Evolutionary conservation across 768 basidiomycete species (phyloP).

Genomic region (Nevesoporus exiguus): DNA sequence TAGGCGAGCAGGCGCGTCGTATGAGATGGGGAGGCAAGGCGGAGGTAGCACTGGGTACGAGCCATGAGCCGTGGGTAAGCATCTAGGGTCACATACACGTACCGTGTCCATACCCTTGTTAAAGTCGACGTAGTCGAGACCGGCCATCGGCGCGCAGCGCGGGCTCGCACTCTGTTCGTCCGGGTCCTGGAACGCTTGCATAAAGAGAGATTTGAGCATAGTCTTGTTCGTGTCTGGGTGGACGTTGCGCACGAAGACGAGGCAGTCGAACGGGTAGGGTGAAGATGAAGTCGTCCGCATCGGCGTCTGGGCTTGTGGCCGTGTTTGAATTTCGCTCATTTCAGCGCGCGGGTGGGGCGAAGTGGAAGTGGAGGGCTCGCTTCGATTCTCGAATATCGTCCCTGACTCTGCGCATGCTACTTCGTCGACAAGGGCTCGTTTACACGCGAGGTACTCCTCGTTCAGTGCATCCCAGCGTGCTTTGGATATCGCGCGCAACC

Average conservation of each 20-base stretch:
- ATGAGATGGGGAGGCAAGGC: slow-evolving; percentile 52
- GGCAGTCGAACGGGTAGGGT: slow-evolving; percentile 59
- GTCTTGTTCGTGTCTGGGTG: slow-evolving; percentile 81
- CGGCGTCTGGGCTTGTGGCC: background rate
- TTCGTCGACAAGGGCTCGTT: slow-evolving; percentile 49
- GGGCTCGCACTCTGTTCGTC: no score
- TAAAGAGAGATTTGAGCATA: slow-evolving; percentile 60
- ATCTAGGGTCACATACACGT: background rate
- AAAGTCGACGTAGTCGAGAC: slow-evolving; percentile 28
- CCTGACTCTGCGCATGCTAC: slow-evolving; percentile 26
- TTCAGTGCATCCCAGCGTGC: slow-evolving; percentile 59
- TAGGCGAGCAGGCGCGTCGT: slow-evolving; percentile 42
- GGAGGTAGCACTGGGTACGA: slow-evolving; percentile 61
- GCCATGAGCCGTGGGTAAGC: background rate
- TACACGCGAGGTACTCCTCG: slow-evolving; percentile 64
- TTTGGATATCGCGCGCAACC: slow-evolving; percentile 57
- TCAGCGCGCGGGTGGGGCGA: background rate
- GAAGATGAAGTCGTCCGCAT: slow-evolving; percentile 24
- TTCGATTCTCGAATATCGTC: background rate
- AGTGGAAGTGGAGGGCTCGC: background rate
- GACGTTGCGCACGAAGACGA: slow-evolving; percentile 67
- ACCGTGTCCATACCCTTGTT: no score
- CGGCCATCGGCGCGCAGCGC: slow-evolving; percentile 9
- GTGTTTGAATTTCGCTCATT: background rate
- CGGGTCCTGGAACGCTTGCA: slow-evolving; percentile 34